Evolutionary conservation across 208 protist genomes (phyloP).

Genomic region (Trichomonas vaginalis): DNA sequence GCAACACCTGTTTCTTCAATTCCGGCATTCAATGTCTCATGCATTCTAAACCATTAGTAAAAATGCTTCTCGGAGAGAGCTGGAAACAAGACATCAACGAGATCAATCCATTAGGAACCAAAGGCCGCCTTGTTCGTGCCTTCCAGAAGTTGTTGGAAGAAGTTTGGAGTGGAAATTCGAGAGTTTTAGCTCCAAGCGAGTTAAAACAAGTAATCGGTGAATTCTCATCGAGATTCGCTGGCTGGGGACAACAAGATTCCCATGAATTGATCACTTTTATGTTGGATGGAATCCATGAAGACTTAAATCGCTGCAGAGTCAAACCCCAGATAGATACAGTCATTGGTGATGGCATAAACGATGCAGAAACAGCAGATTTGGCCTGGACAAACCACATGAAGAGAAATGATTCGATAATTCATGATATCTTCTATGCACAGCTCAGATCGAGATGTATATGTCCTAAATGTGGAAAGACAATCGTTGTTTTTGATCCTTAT

Average conservation of each 20-base stretch:
- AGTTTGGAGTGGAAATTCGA: conserved; percentile 18
- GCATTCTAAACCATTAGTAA: conserved; percentile 57
- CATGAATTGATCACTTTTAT: conserved; percentile 49
- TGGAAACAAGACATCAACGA: conserved; percentile 23
- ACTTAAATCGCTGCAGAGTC: conserved; percentile 52
- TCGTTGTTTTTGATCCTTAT: conserved; percentile 1
- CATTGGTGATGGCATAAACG: conserved; percentile 15
- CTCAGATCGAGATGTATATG: not conserved
- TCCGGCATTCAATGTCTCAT: conserved; percentile 68
- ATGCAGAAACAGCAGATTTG: not conserved
- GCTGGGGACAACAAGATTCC: conserved; percentile 35
- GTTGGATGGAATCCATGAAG: conserved; percentile 62
- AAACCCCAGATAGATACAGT: conserved; percentile 39
- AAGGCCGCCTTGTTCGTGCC: conserved; percentile 18
- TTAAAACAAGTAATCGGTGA: conserved; percentile 35
- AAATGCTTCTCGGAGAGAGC: not conserved
- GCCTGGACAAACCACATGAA: not conserved
- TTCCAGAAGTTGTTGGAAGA: conserved; percentile 17
- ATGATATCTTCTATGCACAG: not conserved
- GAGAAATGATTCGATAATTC: not conserved
- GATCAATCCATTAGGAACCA: conserved; percentile 15
- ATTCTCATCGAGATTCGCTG: conserved; percentile 20
- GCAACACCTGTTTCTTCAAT: conserved; percentile 94
- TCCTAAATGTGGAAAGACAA: not conserved
- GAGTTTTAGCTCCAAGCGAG: conserved; percentile 6